phyloP scores from a whole-genome alignment of 495 filamentous ascomycete genomes.

The Choiromyces venosus region DNA sequence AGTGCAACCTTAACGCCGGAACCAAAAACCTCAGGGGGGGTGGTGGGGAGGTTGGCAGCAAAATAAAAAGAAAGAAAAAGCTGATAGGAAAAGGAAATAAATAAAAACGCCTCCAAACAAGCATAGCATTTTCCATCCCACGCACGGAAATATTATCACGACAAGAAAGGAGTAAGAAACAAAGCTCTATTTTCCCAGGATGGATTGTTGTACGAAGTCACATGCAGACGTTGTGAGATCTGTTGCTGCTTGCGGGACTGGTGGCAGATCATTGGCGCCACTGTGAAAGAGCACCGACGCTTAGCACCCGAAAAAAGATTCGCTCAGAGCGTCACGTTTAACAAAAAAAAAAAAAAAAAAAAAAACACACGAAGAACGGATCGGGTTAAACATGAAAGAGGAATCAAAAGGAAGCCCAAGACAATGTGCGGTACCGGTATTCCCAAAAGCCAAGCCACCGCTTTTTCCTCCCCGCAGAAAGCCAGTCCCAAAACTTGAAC shows the following conservation, averaged over 20 bases:
- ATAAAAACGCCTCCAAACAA: conserved; percentile 1
- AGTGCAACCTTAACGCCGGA: neutral
- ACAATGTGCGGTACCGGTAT: neutral
- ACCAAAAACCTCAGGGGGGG: conserved; percentile 2
- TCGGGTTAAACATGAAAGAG: neutral
- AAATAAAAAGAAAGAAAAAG: neutral
- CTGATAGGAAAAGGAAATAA: neutral
- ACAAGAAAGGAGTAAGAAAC: neutral
- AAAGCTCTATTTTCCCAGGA: conserved; percentile 19
- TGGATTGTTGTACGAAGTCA: conserved; percentile 27
- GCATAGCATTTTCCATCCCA: neutral
- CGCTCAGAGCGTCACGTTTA: neutral
- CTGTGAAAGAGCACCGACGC: neutral
- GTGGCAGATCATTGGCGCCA: conserved; percentile 32
- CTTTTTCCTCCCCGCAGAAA: conserved; percentile 4
- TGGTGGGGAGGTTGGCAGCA: neutral
- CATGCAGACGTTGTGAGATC: conserved; percentile 35
- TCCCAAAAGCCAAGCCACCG: conserved; percentile 9
- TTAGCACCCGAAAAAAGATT: conserved; percentile 1
- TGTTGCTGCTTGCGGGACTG: conserved; percentile 28
- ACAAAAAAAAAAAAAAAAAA: neutral
- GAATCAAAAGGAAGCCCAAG: neutral
- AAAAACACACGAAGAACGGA: neutral
- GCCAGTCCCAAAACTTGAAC: conserved; percentile 3
- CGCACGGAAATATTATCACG: neutral